These are phyloP conservation scores for Ricinus communis DNA, from an alignment of 345 rosid genomes.

Conservation along the genomic window DNA sequence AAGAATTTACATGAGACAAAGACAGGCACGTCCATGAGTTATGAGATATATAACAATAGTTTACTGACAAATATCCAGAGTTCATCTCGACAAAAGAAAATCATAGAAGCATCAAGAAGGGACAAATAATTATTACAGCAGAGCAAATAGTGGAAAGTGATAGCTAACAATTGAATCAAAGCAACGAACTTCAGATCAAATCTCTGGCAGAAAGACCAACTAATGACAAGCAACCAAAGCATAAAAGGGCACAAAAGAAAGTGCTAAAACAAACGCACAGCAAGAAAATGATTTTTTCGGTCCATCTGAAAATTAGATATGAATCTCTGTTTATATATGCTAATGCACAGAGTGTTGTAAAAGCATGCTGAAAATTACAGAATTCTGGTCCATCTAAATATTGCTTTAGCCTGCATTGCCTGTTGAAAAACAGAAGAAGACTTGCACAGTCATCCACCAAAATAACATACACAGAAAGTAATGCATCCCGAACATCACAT, in stretches of 20 bases:
- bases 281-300: neutral
- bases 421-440: neutral
- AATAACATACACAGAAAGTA: neutral
- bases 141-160: neutral
- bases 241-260: neutral
- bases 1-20: constrained; percentile 14
- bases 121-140: neutral
- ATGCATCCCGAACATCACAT: neutral
- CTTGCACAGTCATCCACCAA: neutral
- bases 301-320: neutral
- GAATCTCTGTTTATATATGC: neutral
- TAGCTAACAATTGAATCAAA: neutral
- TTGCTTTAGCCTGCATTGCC: neutral
- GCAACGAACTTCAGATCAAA: neutral
- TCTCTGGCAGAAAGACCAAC: neutral
- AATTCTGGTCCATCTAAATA: neutral
- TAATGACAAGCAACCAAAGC: neutral
- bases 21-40: neutral
- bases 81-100: neutral
- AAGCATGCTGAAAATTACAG: constrained; percentile 11
- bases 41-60: neutral
- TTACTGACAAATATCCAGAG: neutral
- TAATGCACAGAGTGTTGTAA: neutral
- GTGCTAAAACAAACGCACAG: neutral
- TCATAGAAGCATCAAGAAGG: neutral